Conservation (phyloP, 2,329 filamentous ascomycete genomes). For the Cladosporium sp. region DNA sequence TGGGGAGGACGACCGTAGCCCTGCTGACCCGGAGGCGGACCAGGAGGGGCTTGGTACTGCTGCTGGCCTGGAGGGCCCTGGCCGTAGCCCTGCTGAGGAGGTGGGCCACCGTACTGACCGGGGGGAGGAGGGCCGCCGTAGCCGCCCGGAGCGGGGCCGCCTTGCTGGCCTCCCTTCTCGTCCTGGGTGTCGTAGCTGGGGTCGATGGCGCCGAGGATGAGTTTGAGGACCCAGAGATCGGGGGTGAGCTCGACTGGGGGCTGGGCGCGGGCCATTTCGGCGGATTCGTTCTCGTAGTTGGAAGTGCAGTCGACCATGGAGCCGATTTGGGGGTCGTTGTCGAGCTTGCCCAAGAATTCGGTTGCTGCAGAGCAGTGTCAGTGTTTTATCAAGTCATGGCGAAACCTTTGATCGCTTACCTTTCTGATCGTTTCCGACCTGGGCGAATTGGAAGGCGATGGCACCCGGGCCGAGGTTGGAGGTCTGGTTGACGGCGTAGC, state of each 20-base stretch:
- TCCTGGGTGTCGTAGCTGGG: slow-evolving; percentile 62
- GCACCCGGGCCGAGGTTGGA: slow-evolving; percentile 47
- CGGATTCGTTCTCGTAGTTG: slow-evolving; percentile 64
- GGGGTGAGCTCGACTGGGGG: slow-evolving; percentile 61
- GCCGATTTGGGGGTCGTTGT: slow-evolving; percentile 59
- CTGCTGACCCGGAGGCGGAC: background rate
- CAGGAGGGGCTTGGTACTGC: background rate
- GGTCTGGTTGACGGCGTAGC: slow-evolving; percentile 50
- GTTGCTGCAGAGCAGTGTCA: slow-evolving; percentile 36
- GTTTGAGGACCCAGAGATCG: slow-evolving; percentile 63
- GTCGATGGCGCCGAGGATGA: slow-evolving; percentile 65
- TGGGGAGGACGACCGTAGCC: background rate
- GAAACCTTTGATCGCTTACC: slow-evolving; percentile 25
- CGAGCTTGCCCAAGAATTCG: slow-evolving; percentile 61
- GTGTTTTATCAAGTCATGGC: no score
- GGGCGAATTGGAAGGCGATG: slow-evolving; percentile 65
- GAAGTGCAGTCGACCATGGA: slow-evolving; percentile 42
- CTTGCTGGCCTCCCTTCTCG: slow-evolving; percentile 44
- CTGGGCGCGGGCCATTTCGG: slow-evolving; percentile 59
- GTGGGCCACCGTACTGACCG: slow-evolving; percentile 27
- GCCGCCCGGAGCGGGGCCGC: slow-evolving; percentile 32
- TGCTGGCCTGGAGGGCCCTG: no score
- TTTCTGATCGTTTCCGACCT: slow-evolving; percentile 63
- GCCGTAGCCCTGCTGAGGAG: no score
- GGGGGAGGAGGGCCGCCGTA: slow-evolving; percentile 30